Evolutionary conservation across 208 protist species (phyloP).

Genomic region (Wallacemonas sp.): DNA sequence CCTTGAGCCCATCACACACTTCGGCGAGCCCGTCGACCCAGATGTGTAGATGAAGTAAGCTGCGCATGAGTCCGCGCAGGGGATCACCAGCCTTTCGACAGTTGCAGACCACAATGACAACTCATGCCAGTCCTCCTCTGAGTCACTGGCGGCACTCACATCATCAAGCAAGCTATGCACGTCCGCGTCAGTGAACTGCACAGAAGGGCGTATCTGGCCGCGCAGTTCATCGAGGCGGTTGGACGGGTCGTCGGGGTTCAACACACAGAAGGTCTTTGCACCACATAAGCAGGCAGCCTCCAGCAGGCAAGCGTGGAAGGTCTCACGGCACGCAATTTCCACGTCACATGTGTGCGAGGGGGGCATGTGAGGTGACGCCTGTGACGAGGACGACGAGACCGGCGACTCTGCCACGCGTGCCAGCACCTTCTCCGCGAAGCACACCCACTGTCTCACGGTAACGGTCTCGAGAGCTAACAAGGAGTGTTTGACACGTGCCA

Average conservation of each 20-base stretch:
- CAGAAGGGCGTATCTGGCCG: conserved; percentile 10
- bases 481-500: background rate
- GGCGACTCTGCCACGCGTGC: background rate
- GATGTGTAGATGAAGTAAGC: conserved; percentile 70
- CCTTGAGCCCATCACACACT: conserved; percentile 42
- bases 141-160: background rate
- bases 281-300: conserved; percentile 47
- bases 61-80: conserved; percentile 4
- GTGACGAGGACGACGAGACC: background rate
- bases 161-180: conserved; percentile 13
- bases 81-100: background rate
- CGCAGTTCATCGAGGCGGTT: conserved; percentile 21
- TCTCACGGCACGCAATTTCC: conserved; percentile 30
- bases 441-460: background rate
- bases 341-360: conserved; percentile 20
- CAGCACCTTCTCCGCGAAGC: background rate
- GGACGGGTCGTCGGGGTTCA: conserved; percentile 41
- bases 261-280: conserved; percentile 35
- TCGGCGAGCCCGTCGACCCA: conserved; percentile 56
- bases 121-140: background rate
- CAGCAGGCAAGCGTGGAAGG: conserved; percentile 38
- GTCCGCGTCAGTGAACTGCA: conserved; percentile 16
- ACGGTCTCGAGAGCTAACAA: background rate
- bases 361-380: background rate
- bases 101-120: background rate